phyloP scores from a whole-genome alignment of 768 basidiomycete genomes.

The Russula brevipes region DNA sequence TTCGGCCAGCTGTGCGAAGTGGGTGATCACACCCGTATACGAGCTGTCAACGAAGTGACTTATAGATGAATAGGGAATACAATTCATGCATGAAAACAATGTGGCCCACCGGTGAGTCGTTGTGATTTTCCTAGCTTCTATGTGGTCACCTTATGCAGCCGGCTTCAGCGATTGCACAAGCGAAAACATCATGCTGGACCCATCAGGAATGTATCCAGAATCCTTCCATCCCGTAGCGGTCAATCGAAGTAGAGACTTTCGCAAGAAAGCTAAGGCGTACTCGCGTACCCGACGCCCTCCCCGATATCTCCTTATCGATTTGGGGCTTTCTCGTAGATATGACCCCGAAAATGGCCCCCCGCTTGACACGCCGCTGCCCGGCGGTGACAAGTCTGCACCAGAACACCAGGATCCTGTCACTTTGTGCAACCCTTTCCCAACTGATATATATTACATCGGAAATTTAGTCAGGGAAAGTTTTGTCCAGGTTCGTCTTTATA shows the following conservation, averaged over 20 bases:
- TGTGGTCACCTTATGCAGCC: not conserved
- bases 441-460: slow-evolving; percentile 16
- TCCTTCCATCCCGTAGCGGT: slow-evolving; percentile 11
- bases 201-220: slow-evolving; percentile 12
- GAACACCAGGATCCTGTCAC: slow-evolving; percentile 9
- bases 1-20: slow-evolving; percentile 28
- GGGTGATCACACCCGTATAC: not conserved
- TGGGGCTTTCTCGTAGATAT: slow-evolving; percentile 12
- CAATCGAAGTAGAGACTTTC: slow-evolving; percentile 6
- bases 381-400: slow-evolving; percentile 20
- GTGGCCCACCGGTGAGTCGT: slow-evolving; percentile 19
- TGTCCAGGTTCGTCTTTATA: not conserved
- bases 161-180: slow-evolving; percentile 4
- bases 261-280: not conserved
- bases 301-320: slow-evolving; percentile 16
- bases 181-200: slow-evolving; percentile 20
- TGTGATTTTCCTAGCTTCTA: not conserved
- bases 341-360: slow-evolving; percentile 10
- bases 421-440: slow-evolving; percentile 19
- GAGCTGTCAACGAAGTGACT: too few relatives aligned
- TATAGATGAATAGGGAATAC: not conserved
- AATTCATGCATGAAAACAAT: slow-evolving; percentile 19
- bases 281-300: not conserved
- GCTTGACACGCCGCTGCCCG: slow-evolving; percentile 6
- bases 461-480: slow-evolving; percentile 1